Evolutionary conservation across 345 rosid genomes (phyloP), one percentile per base, ranked within the genome.

Genomic region (Diplotaxis tenuifolia): DNA sequence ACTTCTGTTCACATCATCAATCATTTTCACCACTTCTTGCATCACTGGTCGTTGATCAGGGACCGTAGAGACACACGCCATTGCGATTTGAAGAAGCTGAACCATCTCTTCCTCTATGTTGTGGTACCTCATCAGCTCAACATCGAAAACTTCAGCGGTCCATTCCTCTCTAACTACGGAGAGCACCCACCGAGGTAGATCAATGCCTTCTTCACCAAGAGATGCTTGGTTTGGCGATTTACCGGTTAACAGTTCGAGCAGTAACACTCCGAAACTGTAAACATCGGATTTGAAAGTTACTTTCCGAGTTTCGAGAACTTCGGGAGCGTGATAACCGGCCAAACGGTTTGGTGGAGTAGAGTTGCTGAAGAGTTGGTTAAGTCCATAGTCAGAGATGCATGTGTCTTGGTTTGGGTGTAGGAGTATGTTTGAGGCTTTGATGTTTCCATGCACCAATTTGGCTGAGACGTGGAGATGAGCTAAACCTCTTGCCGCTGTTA

Each of bases 101-200:
- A 95, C 99, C 99, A 95, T 95, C 78, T 95, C 99, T 67, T 95
- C 99, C 72, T 95, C 99, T 4, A 89, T 88, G 87, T 86, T 92
- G 38, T 88, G 96, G 60, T 88, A 85, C 67, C 93, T 80, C 96
- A 95, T 95, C 9, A 95, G 75, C 84, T 95, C 99, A 58, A 86
- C 96, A 0, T 89, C 99, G 25, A 95, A 89, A 0, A 95, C 99
- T 82, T 95, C 99, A 0, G 99, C 99, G 11, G 99, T 92, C 99
- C 99, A 95, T 65, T 95, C 99, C 79, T 95, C 99, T 1, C 99
- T 74, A 2, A 95, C 99, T 45, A 95, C 99, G 0, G 99, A 95
- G 63, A 89, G 96, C 29, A 95, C 99, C 99, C 99, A 95, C 40
- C 99, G 67, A 0, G 99, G 99, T 57, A 95, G 75, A 81, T 95